Base-by-base conservation (phyloP, 805 yeast genomes). In the Kuraishia floccosa region DNA sequence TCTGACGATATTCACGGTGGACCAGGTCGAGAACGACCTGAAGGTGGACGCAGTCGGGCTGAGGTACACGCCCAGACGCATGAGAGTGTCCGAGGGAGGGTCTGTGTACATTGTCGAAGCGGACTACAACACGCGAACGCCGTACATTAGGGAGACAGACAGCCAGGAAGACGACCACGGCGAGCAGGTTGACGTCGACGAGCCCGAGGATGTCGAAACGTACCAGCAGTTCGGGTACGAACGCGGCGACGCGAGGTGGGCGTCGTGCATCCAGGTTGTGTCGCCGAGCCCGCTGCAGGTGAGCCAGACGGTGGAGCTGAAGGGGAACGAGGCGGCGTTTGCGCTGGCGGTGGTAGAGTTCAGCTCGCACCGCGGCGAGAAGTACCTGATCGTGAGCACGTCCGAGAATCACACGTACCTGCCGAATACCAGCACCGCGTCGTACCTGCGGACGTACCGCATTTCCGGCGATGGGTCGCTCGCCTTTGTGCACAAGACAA, bases 401-500 rank as follows among this genome's bases (percentile, higher is more conserved):
- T 39, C 58, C 6, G 29, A 42, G 7, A 41, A 51, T 29, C 58
- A 49, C 30, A 35, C 25, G 4, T 46, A 52, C 27, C 30, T 46
- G 10, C 66, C 68, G 1, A 43, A 31, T 26, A 21, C 39, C 6
- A 38, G 39, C 28, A 24, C 24, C 2, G 49, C 40, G 8, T 44
- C 49, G 26, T 59, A 35, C 38, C 37, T 71, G 25, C 47, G 57
- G 36, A 49, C 64, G 3, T 71, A 56, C 43, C 46, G 42, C 17
- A 46, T 68, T 5, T 35, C 33, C 12, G 38, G 36, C 5, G 61
- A 61, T 17, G 52, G 61, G n/a, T 40, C 50, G 2, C 35, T 83
- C 16, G 47, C 55, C 19, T 58, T 72, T 19, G 41, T 76, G 4
- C 91, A 87, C 49, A 59, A 60, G 32, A 85, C 96, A 0, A 46